Conservation (phyloP, 2,329 filamentous ascomycete species). For the Fusarium sublunatum region DNA sequence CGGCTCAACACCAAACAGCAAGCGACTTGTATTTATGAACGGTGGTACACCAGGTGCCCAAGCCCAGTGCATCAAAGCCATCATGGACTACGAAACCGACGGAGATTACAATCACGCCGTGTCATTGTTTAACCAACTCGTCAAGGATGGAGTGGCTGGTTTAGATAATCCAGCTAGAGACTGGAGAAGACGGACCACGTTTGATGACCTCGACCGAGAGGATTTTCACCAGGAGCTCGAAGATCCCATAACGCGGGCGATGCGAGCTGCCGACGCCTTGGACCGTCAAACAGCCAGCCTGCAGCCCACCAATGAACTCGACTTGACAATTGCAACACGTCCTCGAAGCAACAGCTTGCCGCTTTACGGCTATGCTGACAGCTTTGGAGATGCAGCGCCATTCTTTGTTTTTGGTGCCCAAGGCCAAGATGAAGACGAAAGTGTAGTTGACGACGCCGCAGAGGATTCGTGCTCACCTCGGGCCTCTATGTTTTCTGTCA, state of each 20-base stretch:
- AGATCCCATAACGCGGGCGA: slow-evolving; percentile 65
- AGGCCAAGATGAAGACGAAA: slow-evolving; percentile 41
- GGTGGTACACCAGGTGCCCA: slow-evolving; percentile 68
- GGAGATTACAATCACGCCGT: slow-evolving; percentile 64
- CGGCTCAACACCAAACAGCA: slow-evolving; percentile 58
- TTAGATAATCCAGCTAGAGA: slow-evolving; percentile 44
- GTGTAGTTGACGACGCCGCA: slow-evolving; percentile 23
- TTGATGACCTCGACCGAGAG: slow-evolving; percentile 33
- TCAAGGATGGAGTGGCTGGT: slow-evolving; percentile 61
- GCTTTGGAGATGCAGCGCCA: slow-evolving; percentile 57
- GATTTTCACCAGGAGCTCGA: slow-evolving; percentile 44
- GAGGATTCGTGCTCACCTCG: slow-evolving; percentile 31
- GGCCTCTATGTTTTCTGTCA: slow-evolving; percentile 46
- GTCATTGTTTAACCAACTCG: slow-evolving; percentile 61
- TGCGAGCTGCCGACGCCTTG: slow-evolving; percentile 69
- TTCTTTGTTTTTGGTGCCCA: slow-evolving; percentile 61
- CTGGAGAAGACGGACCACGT: slow-evolving; percentile 36
- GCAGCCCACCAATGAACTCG: slow-evolving; percentile 62
- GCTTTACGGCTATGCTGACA: slow-evolving; percentile 57
- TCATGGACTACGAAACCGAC: slow-evolving; percentile 63
- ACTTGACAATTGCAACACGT: slow-evolving; percentile 55
- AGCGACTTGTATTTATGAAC: slow-evolving; percentile 69
- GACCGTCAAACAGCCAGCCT: slow-evolving; percentile 66
- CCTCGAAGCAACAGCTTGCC: slow-evolving; percentile 64
- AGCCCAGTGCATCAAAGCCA: slow-evolving; percentile 64